Evolutionary conservation across 768 basidiomycete genomes (phyloP).

Genomic region (Rhizopogon vulgaris): DNA sequence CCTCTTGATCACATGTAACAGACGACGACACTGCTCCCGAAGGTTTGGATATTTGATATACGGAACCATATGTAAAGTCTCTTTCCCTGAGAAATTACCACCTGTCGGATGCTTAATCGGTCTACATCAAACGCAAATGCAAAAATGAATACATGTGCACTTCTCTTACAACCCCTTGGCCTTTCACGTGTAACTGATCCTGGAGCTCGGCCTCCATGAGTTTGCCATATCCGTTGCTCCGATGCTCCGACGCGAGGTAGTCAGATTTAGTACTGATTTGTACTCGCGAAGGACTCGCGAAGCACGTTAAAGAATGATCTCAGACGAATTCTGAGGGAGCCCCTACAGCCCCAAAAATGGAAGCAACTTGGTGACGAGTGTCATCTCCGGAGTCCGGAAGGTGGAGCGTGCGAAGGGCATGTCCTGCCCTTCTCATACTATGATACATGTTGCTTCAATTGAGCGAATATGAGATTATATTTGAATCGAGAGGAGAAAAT

Average conservation of each 20-base stretch:
- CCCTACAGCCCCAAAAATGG: conserved; percentile 50
- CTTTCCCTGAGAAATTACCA: background rate
- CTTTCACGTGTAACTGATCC: background rate
- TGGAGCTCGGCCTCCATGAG: background rate
- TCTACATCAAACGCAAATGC: background rate
- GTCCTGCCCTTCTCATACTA: no score
- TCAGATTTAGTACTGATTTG: background rate
- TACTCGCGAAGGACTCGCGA: background rate
- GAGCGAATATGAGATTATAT: background rate
- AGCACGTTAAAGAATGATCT: background rate
- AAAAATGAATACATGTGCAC: background rate
- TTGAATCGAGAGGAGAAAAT: background rate
- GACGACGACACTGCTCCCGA: background rate
- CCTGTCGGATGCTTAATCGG: background rate
- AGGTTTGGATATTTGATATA: conserved; percentile 18
- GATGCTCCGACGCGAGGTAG: background rate
- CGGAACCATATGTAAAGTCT: background rate
- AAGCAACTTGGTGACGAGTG: conserved; percentile 64
- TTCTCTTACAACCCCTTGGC: background rate
- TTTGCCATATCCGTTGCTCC: background rate
- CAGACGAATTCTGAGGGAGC: background rate
- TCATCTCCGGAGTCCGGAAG: conserved; percentile 49
- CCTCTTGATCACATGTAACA: conserved; percentile 62
- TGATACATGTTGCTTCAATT: background rate
- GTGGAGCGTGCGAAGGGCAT: conserved; percentile 35